Percentiles rank a stretch among this genome's conserved stretches.
phyloP scores from a whole-genome alignment of 2,329 filamentous ascomycete species.

The Blastomyces parvus region DNA sequence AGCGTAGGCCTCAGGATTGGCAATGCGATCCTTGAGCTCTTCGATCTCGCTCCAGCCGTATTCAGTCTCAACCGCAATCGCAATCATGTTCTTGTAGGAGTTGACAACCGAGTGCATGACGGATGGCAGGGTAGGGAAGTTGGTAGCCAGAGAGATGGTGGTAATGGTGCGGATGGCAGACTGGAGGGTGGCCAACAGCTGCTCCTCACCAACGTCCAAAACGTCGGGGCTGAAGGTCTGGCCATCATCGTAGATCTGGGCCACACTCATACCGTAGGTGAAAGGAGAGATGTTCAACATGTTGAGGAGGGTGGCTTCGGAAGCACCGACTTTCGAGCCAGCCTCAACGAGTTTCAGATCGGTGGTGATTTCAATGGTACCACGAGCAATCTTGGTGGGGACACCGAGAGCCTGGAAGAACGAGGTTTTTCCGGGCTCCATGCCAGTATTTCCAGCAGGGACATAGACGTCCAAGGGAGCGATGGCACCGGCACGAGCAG shows the following conservation, averaged over 20 bases:
- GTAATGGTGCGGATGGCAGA: constrained; percentile 79
- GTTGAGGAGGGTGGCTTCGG: constrained; percentile 97
- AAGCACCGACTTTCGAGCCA: constrained; percentile 88
- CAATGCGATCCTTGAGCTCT: constrained; percentile 98
- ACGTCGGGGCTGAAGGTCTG: constrained; percentile 81
- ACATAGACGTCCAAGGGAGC: constrained; percentile 90
- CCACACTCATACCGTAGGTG: constrained; percentile 95
- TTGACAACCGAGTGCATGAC: constrained; percentile 96
- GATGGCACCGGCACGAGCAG: constrained; percentile 93
- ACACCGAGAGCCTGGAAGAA: constrained; percentile 99
- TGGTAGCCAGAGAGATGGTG: constrained; percentile 78
- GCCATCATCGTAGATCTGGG: constrained; percentile 95
- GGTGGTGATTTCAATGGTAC: constrained; percentile 99
- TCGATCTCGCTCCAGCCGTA: constrained; percentile 93
- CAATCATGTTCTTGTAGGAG: constrained; percentile 80
- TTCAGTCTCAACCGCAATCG: constrained; percentile 82
- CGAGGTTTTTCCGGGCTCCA: constrained; percentile 99
- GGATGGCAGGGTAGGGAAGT: constrained; percentile 93
- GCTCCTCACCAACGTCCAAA: constrained; percentile 88
- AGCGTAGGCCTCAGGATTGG: constrained; percentile 96
- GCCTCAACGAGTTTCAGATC: constrained; percentile 97
- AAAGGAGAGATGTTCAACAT: constrained; percentile 99
- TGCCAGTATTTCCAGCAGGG: constrained; percentile 98
- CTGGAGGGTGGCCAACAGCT: constrained; percentile 77
- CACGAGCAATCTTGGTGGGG: constrained; percentile 99